Conservation (phyloP, 768 basidiomycete genomes). For the Clitopilus passeckerianus region DNA sequence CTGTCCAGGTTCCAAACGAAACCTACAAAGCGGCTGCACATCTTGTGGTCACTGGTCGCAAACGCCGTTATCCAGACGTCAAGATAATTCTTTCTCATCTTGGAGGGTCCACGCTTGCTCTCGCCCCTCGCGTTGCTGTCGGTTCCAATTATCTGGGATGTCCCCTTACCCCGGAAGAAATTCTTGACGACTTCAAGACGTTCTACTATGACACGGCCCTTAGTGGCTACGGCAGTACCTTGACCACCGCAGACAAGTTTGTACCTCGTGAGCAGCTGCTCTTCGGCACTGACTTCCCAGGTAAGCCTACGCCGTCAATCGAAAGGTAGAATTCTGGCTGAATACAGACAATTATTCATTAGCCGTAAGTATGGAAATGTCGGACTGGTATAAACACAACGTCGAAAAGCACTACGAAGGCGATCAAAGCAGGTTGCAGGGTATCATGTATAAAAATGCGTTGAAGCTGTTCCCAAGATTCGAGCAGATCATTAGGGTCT, state of each 20-base stretch:
- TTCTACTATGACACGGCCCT: constrained; percentile 78
- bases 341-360: background rate
- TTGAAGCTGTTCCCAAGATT: constrained; percentile 42
- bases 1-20: constrained; percentile 66
- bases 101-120: constrained; percentile 62
- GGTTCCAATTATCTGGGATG: constrained; percentile 71
- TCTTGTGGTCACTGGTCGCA: constrained; percentile 66
- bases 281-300: constrained; percentile 77
- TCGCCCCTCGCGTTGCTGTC: constrained; percentile 66
- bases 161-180: constrained; percentile 54
- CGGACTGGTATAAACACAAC: constrained; percentile 57
- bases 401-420: constrained; percentile 41
- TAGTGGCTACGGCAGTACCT: constrained; percentile 47
- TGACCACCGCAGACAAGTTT: constrained; percentile 47
- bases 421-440: constrained; percentile 32
- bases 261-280: constrained; percentile 47
- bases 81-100: constrained; percentile 71
- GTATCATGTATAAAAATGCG: constrained; percentile 46
- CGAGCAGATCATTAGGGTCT: background rate
- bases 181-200: constrained; percentile 60
- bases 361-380: constrained; percentile 58
- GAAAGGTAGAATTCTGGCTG: background rate
- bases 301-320: constrained; percentile 25
- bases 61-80: constrained; percentile 53
- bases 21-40: constrained; percentile 80